Conservation (phyloP, 495 filamentous ascomycete genomes). For the Hyaloscypha finlandica region DNA sequence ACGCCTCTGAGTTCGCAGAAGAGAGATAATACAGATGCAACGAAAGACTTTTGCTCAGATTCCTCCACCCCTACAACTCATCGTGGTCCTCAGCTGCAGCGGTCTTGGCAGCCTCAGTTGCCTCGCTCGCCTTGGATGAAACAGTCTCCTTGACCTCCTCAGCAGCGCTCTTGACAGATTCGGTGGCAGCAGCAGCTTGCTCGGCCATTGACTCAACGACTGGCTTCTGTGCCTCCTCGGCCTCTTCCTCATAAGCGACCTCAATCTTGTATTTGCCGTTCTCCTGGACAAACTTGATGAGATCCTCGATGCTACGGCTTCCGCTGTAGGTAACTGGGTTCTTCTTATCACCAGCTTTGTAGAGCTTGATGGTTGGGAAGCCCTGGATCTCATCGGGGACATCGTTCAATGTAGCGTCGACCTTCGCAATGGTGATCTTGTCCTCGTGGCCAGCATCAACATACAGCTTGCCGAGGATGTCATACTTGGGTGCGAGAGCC, state of each 20-base stretch:
- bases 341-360: slow-evolving; percentile 85
- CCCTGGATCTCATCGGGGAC: slow-evolving; percentile 95
- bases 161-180: slow-evolving; percentile 42
- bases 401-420: slow-evolving; percentile 96
- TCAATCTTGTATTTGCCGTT: slow-evolving; percentile 88
- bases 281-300: slow-evolving; percentile 90
- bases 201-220: slow-evolving; percentile 53
- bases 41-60: slow-evolving; percentile 8
- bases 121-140: slow-evolving; percentile 38
- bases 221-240: slow-evolving; percentile 48
- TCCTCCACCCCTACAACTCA: slow-evolving; percentile 58
- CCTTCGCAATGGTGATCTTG: slow-evolving; percentile 94
- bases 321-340: slow-evolving; percentile 85
- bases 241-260: slow-evolving; percentile 54
- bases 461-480: slow-evolving; percentile 85
- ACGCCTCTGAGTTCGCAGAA: slow-evolving; percentile 5
- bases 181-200: slow-evolving; percentile 54
- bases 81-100: slow-evolving; percentile 57
- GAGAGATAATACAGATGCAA: slow-evolving; percentile 33
- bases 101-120: slow-evolving; percentile 41
- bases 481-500: slow-evolving; percentile 85
- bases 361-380: slow-evolving; percentile 99
- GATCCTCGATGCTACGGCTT: slow-evolving; percentile 88
- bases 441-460: slow-evolving; percentile 67
- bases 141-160: slow-evolving; percentile 37